Evolutionary conservation across 139 green algal genomes (phyloP).

Genomic region (Haematococcus lacustris): DNA sequence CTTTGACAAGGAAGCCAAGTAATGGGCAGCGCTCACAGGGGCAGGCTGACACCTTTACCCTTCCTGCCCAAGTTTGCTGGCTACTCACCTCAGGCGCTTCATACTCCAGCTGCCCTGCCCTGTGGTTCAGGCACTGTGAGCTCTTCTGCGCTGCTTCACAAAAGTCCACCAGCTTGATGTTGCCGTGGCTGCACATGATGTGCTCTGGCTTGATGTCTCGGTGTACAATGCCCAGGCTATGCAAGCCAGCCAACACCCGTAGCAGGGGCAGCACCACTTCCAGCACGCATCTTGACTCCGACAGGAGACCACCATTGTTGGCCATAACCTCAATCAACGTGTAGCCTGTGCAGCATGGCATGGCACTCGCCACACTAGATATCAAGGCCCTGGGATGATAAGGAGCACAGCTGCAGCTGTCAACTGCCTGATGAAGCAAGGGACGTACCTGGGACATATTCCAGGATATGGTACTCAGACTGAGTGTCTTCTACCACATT

Average conservation of each 20-base stretch:
- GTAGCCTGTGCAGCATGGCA: slow-evolving; percentile 20
- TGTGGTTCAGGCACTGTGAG: slow-evolving; percentile 29
- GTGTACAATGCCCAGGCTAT: slow-evolving; percentile 40
- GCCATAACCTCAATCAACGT: slow-evolving; percentile 42
- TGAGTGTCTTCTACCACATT: slow-evolving; percentile 15
- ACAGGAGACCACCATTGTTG: slow-evolving; percentile 30
- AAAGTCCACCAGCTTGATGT: slow-evolving; percentile 40
- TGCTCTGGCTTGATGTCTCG: slow-evolving; percentile 58
- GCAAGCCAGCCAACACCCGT: slow-evolving; percentile 24
- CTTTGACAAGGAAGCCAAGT: too few species aligned
- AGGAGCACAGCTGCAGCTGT: background rate
- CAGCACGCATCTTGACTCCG: slow-evolving; percentile 21
- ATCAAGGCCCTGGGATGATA: too few species aligned
- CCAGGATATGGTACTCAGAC: slow-evolving; percentile 15
- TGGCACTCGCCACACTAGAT: too few species aligned
- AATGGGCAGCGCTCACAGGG: too few species aligned
- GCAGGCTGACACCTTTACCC: too few species aligned
- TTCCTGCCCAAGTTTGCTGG: too few species aligned
- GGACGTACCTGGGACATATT: slow-evolving; percentile 5
- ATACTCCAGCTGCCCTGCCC: slow-evolving; percentile 35
- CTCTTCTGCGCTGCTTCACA: background rate
- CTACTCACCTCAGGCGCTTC: slow-evolving; percentile 12
- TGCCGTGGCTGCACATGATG: slow-evolving; percentile 32
- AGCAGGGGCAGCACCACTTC: slow-evolving; percentile 35
- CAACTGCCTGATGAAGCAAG: background rate